A percentile compares a stretch with the other conserved stretches of the same genome.
These are phyloP conservation scores for Olyra latifolia DNA, from an alignment of 176 grass and related monocot species.

Conservation along the genomic window DNA sequence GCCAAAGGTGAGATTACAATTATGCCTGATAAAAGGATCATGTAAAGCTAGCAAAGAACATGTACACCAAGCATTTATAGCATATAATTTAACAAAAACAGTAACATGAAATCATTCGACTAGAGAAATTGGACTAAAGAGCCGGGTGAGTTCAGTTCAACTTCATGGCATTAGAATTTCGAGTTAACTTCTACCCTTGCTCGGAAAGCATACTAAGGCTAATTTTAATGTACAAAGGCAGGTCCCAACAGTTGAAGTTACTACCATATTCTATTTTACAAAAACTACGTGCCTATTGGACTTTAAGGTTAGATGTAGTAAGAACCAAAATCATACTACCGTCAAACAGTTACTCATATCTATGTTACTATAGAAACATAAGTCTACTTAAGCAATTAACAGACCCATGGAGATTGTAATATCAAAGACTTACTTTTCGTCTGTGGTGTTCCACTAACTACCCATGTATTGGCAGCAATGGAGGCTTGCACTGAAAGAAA, in stretches of 20 bases:
- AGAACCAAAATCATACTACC: not conserved
- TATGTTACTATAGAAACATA: not conserved
- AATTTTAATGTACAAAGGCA: not conserved
- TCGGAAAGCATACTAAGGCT: not conserved
- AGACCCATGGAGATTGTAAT: not conserved
- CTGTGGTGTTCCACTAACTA: slow-evolving; percentile 67
- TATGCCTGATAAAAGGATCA: not conserved
- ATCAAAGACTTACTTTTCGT: slow-evolving; percentile 55
- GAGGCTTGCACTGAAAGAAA: slow-evolving; percentile 76
- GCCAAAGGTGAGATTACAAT: not conserved
- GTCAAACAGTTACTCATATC: not conserved
- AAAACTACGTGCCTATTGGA: not conserved
- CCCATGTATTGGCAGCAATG: slow-evolving; percentile 84
- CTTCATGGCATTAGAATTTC: not conserved
- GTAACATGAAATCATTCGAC: not conserved
- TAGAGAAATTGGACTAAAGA: not conserved
- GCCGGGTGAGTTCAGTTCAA: not conserved
- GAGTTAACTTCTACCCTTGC: not conserved
- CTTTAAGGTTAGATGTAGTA: not conserved
- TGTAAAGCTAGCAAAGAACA: not conserved
- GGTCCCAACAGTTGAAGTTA: not conserved
- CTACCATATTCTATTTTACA: not conserved
- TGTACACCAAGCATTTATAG: not conserved
- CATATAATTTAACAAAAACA: not conserved
- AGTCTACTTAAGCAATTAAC: slow-evolving; percentile 11